Evolutionary conservation across 495 filamentous ascomycete genomes (phyloP).

Genomic region (Chaetomium fimeti): DNA sequence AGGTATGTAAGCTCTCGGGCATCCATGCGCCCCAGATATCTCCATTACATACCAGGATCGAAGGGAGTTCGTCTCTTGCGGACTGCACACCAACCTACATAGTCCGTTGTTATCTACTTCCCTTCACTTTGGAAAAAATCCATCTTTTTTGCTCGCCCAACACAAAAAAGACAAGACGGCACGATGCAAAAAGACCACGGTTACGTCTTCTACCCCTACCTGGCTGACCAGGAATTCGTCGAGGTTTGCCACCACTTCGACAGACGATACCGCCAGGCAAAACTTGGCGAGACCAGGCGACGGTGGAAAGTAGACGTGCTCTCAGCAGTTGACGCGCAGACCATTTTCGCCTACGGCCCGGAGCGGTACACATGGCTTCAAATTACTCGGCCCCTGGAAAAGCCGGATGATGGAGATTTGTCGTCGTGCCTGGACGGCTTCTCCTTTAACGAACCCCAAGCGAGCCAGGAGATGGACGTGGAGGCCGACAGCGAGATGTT

Average conservation of each 20-base stretch:
- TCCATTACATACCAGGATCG: no score
- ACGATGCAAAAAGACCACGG: slow-evolving; percentile 2
- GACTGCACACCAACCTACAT: no score
- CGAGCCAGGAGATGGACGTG: slow-evolving; percentile 31
- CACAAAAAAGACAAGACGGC: not conserved
- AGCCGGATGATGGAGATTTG: slow-evolving; percentile 44
- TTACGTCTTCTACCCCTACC: slow-evolving; percentile 53
- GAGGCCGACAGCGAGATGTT: slow-evolving; percentile 35
- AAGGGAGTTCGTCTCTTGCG: no score
- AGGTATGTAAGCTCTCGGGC: not conserved
- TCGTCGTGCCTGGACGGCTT: slow-evolving; percentile 41
- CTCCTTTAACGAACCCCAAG: slow-evolving; percentile 28
- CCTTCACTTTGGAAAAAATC: no score
- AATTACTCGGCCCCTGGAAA: slow-evolving; percentile 48
- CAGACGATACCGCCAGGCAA: slow-evolving; percentile 52
- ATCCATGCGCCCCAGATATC: not conserved
- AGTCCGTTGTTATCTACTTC: no score
- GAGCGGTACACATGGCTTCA: slow-evolving; percentile 48
- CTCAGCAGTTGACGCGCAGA: slow-evolving; percentile 35
- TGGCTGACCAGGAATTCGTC: slow-evolving; percentile 59
- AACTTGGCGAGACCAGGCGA: slow-evolving; percentile 47
- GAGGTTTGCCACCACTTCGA: slow-evolving; percentile 59
- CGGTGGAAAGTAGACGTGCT: slow-evolving; percentile 44
- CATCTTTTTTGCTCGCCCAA: no score
- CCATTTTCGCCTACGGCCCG: slow-evolving; percentile 28